These are phyloP conservation scores for Suillus brevipes DNA, from an alignment of 768 basidiomycete species.

Conservation along the genomic window DNA sequence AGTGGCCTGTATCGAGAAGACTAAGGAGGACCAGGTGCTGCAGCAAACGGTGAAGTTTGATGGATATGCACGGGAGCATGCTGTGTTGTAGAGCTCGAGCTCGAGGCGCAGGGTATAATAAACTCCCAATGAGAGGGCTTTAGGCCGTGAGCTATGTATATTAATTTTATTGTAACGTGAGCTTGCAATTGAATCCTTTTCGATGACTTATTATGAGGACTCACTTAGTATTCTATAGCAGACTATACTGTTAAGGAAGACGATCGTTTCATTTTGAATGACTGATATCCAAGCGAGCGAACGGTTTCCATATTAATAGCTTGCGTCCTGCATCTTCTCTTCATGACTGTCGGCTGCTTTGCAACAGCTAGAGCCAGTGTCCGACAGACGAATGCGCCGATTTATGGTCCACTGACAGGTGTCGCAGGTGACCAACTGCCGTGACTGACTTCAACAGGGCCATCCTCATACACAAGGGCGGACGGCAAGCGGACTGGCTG, in stretches of 20 bases:
- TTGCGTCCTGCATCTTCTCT: not conserved
- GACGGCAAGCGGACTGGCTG: not conserved
- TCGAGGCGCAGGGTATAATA: conserved; percentile 82
- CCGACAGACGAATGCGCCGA: not conserved
- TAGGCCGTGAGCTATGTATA: conserved; percentile 43
- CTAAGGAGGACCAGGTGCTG: conserved; percentile 74
- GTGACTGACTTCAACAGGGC: not conserved
- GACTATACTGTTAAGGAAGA: not conserved
- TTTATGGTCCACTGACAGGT: not conserved
- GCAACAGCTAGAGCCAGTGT: not conserved
- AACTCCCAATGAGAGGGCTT: conserved; percentile 85
- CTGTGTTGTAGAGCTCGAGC: conserved; percentile 79
- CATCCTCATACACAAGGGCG: not conserved
- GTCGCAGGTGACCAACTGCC: not conserved
- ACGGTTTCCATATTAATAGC: not conserved
- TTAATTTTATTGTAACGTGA: not conserved
- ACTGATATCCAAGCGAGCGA: not conserved
- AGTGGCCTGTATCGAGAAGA: conserved; percentile 69
- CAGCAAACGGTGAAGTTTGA: conserved; percentile 68
- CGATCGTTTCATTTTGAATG: not conserved
- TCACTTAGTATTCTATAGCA: not conserved
- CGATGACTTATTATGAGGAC: not conserved
- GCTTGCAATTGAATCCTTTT: not conserved
- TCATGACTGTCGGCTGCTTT: not conserved
- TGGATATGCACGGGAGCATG: conserved; percentile 83